phyloP scores from a whole-genome alignment of 371 early-diverging fungal species.

The Coemansia sp. region DNA sequence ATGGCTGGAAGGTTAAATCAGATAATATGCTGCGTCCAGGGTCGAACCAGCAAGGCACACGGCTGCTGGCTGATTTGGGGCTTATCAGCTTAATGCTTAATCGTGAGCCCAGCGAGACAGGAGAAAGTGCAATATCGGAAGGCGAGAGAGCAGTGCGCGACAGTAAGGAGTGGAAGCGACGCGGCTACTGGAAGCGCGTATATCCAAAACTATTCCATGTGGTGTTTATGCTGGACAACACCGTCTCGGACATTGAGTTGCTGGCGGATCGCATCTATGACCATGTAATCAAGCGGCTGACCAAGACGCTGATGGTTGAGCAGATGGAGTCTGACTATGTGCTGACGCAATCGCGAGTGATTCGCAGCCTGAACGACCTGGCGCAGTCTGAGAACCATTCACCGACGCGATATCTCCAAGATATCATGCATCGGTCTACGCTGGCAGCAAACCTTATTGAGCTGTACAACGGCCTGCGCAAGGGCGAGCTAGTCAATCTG shows the following conservation, averaged over 20 bases:
- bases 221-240: conserved; percentile 52
- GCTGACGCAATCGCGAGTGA: conserved; percentile 43
- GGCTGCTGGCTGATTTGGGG: conserved; percentile 47
- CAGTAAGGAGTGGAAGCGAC: conserved; percentile 47
- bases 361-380: conserved; percentile 41
- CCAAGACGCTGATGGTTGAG: conserved; percentile 50
- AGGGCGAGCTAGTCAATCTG: conserved; percentile 36
- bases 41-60: conserved; percentile 24
- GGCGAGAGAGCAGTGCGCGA: conserved; percentile 51
- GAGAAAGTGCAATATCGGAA: conserved; percentile 44
- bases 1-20: conserved; percentile 43
- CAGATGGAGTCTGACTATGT: conserved; percentile 50
- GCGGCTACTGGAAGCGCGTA: conserved; percentile 37
- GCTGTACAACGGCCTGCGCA: conserved; percentile 44
- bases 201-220: conserved; percentile 45
- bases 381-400: conserved; percentile 26
- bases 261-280: conserved; percentile 49
- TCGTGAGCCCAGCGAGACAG: conserved; percentile 50
- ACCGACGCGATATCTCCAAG: conserved; percentile 26
- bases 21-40: conserved; percentile 19
- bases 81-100: conserved; percentile 43
- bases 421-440: conserved; percentile 23
- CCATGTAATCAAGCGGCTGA: conserved; percentile 41
- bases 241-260: conserved; percentile 31
- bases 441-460: conserved; percentile 40